phyloP scores from a whole-genome alignment of 768 basidiomycete genomes.

The Xerocomellus chrysenteron region DNA sequence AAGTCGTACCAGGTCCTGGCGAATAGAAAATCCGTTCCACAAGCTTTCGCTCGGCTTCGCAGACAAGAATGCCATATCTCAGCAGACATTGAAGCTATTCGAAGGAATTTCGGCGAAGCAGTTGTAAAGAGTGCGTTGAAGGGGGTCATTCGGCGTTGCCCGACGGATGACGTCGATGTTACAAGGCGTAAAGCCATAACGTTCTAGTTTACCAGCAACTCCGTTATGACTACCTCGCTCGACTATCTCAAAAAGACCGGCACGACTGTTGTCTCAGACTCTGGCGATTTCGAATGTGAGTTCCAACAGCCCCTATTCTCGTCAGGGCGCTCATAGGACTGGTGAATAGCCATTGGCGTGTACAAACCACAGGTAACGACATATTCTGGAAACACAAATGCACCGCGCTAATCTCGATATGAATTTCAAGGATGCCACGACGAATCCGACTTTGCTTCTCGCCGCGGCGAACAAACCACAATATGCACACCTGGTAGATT shows the following conservation, averaged over 20 bases:
- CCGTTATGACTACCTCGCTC: conserved; percentile 70
- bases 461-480: conserved; percentile 86
- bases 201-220: conserved; percentile 11
- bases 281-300: conserved; percentile 86
- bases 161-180: not conserved
- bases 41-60: not conserved
- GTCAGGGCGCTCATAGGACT: conserved; percentile 11
- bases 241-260: conserved; percentile 83
- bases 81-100: not conserved
- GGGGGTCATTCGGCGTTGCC: not conserved
- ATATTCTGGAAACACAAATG: not conserved
- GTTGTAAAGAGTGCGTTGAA: too few relatives aligned
- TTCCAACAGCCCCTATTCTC: conserved; percentile 8
- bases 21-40: not conserved
- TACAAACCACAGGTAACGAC: conserved; percentile 83
- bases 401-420: not conserved
- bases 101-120: not conserved
- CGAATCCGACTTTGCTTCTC: conserved; percentile 92
- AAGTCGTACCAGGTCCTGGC: not conserved
- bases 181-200: not conserved
- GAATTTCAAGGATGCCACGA: conserved; percentile 78
- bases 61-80: not conserved
- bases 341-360: conserved; percentile 70
- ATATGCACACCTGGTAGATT: conserved; percentile 75
- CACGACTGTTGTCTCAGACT: conserved; percentile 93